phyloP scores from a whole-genome alignment of 768 basidiomycete genomes.

The Leucocoprinus sp. region DNA sequence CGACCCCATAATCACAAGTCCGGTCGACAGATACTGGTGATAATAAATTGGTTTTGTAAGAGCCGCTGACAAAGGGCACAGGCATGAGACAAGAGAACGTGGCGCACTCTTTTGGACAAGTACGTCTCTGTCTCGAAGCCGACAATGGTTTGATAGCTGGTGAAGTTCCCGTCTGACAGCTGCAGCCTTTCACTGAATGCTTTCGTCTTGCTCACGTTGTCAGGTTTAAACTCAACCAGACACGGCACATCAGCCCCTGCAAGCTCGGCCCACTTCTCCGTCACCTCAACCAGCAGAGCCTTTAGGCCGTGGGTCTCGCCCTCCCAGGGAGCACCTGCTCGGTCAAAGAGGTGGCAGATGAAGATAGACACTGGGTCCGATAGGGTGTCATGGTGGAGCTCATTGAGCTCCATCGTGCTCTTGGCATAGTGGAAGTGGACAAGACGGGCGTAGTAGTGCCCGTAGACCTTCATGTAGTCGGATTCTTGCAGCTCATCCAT shows the following conservation, averaged over 20 bases:
- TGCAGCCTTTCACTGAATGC: slow-evolving; percentile 24
- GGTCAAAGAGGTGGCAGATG: slow-evolving; percentile 32
- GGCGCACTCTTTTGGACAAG: too few species aligned
- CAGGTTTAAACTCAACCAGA: slow-evolving; percentile 38
- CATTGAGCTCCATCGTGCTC: slow-evolving; percentile 36
- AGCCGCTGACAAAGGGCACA: too few species aligned
- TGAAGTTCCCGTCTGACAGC: too few species aligned
- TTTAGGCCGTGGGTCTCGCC: slow-evolving; percentile 42
- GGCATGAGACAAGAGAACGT: too few species aligned
- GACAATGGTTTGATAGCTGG: too few species aligned
- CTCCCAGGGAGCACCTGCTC: slow-evolving; percentile 40
- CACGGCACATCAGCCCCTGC: slow-evolving; percentile 29
- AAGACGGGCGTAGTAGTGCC: slow-evolving; percentile 37
- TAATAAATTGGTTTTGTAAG: too few species aligned
- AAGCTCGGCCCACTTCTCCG: slow-evolving; percentile 34
- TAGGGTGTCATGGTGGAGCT: slow-evolving; percentile 31
- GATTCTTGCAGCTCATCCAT: slow-evolving; percentile 30
- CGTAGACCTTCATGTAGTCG: slow-evolving; percentile 22
- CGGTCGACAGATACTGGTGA: too few species aligned
- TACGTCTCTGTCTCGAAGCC: too few species aligned
- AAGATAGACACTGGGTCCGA: slow-evolving; percentile 28
- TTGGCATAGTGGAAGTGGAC: slow-evolving; percentile 42
- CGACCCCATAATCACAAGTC: too few species aligned
- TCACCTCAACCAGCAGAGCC: slow-evolving; percentile 34
- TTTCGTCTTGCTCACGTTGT: slow-evolving; percentile 35